Evolutionary conservation across 139 green algal species (phyloP).

Genomic region (Pleodorina starrii): DNA sequence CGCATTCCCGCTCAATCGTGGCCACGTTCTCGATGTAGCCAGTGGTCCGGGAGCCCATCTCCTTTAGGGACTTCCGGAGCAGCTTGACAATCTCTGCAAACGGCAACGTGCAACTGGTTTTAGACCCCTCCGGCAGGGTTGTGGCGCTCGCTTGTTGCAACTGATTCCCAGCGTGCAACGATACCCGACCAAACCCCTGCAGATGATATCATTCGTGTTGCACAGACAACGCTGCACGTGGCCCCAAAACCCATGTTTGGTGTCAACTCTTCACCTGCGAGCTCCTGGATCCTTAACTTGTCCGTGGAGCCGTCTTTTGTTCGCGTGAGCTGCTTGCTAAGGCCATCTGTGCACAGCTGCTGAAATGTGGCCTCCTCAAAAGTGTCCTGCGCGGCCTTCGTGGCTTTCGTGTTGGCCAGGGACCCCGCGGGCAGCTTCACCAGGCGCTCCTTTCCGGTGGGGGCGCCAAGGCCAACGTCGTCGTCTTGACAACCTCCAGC

Average conservation of each 20-base stretch:
- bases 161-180: not conserved
- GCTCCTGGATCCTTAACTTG: slow-evolving; percentile 83
- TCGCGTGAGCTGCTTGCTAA: slow-evolving; percentile 81
- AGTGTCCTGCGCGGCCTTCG: slow-evolving; percentile 64
- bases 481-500: slow-evolving; percentile 1
- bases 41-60: slow-evolving; percentile 66
- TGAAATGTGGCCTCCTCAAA: slow-evolving; percentile 78
- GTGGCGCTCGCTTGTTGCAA: not conserved
- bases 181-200: not conserved
- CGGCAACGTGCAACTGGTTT: no score
- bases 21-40: slow-evolving; percentile 73
- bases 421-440: slow-evolving; percentile 12
- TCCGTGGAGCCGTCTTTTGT: slow-evolving; percentile 88
- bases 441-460: not conserved
- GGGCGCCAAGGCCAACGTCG: slow-evolving; percentile 2
- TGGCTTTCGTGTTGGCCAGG: slow-evolving; percentile 34
- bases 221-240: not conserved
- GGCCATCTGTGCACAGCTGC: slow-evolving; percentile 69
- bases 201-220: not conserved
- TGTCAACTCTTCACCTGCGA: slow-evolving; percentile 69
- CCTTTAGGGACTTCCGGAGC: slow-evolving; percentile 75
- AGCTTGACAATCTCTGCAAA: slow-evolving; percentile 85
- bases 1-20: slow-evolving; percentile 73
- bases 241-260: not conserved
- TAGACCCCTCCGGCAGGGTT: not conserved